phyloP scores from a whole-genome alignment of 306 rosid species.

The Lupinus albus region DNA sequence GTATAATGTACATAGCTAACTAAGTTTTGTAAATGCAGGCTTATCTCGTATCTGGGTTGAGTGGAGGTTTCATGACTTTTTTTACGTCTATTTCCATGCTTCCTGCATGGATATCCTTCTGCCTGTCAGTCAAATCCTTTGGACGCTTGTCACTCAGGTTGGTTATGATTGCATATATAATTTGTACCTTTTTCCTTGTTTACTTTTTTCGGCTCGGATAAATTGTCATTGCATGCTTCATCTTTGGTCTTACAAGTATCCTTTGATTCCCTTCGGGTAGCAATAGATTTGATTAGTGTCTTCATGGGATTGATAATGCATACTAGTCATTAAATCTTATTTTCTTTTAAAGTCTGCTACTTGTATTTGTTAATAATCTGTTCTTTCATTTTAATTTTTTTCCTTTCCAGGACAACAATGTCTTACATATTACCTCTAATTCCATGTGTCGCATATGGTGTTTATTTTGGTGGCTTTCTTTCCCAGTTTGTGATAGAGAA shows the following conservation, averaged over 20 bases:
- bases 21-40: conserved; percentile 67
- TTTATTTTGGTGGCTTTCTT: conserved; percentile 90
- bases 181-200: conserved; percentile 23
- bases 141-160: conserved; percentile 77
- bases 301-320: neutral
- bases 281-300: conserved; percentile 20
- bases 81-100: conserved; percentile 70
- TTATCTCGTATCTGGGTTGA: conserved; percentile 79
- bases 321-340: conserved; percentile 33
- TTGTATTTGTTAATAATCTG: conserved; percentile 27
- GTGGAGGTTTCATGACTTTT: conserved; percentile 90
- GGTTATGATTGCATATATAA: conserved; percentile 32
- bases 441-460: conserved; percentile 77
- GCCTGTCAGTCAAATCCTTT: conserved; percentile 61
- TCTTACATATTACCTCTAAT: conserved; percentile 74
- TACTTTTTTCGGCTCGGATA: neutral
- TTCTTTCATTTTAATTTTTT: conserved; percentile 25
- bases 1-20: conserved; percentile 42
- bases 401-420: conserved; percentile 65
- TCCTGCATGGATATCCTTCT: conserved; percentile 71
- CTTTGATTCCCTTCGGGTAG: conserved; percentile 13
- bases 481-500: conserved; percentile 84
- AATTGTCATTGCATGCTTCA: conserved; percentile 31
- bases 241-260: conserved; percentile 27
- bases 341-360: conserved; percentile 19